These are phyloP conservation scores for Rutstroemia sp. DNA, from an alignment of 2,329 filamentous ascomycete species.

Conservation along the genomic window DNA sequence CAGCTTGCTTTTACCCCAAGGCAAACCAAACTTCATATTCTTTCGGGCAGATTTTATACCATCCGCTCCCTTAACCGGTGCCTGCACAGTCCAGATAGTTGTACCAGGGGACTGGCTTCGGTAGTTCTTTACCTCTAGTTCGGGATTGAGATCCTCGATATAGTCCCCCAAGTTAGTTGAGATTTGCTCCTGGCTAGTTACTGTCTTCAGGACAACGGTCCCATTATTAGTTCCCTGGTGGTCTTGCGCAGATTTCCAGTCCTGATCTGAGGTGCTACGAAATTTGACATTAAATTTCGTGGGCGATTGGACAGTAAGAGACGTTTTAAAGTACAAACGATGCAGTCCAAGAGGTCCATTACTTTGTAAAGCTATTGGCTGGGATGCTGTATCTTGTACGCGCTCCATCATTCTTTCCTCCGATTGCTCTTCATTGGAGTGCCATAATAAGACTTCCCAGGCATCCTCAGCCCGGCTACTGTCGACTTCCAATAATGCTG, in stretches of 20 bases:
- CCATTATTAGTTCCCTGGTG: slow-evolving; percentile 58
- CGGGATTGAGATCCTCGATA: slow-evolving; percentile 49
- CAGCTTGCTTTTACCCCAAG: slow-evolving; percentile 28
- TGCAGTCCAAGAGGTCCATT: slow-evolving; percentile 26
- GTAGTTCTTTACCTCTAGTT: slow-evolving; percentile 45
- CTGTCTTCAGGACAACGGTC: slow-evolving; percentile 44
- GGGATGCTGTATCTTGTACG: slow-evolving; percentile 15
- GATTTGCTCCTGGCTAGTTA: slow-evolving; percentile 20
- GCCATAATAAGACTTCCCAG: slow-evolving; percentile 74
- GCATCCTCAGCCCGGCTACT: slow-evolving; percentile 42
- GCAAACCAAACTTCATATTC: slow-evolving; percentile 26
- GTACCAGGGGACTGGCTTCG: slow-evolving; percentile 62
- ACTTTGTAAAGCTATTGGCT: slow-evolving; percentile 46
- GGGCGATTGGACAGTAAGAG: slow-evolving; percentile 40
- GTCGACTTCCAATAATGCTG: slow-evolving; percentile 62
- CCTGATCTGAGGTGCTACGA: slow-evolving; percentile 40
- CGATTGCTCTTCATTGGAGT: slow-evolving; percentile 49
- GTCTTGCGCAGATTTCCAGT: slow-evolving; percentile 67
- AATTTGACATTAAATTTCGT: slow-evolving; percentile 67
- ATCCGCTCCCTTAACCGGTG: slow-evolving; percentile 46
- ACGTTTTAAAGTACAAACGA: slow-evolving; percentile 47
- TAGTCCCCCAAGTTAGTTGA: slow-evolving; percentile 35
- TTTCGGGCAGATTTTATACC: slow-evolving; percentile 51
- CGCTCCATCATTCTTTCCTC: slow-evolving; percentile 41
- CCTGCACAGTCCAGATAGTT: slow-evolving; percentile 61